Percentiles rank a stretch among this genome's conserved stretches.
These are phyloP conservation scores for Termitomyces sp. DNA, from an alignment of 768 basidiomycete genomes.

Conservation along the genomic window DNA sequence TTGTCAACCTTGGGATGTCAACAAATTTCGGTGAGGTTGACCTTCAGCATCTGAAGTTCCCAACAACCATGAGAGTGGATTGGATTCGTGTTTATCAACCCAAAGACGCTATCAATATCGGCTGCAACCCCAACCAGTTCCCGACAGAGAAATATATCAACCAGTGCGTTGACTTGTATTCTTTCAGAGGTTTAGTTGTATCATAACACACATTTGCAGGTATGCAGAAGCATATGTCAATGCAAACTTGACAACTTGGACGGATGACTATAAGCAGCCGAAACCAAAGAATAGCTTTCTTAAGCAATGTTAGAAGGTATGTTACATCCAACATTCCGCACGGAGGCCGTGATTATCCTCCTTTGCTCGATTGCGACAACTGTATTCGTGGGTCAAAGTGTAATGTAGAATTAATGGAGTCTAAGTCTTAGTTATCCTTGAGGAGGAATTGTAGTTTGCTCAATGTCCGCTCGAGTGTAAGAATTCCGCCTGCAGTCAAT, in stretches of 20 bases:
- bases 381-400: not conserved
- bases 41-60: conserved; percentile 65
- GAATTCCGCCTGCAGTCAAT: conserved; percentile 72
- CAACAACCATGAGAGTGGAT: conserved; percentile 71
- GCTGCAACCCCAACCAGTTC: conserved; percentile 75
- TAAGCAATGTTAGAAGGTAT: conserved; percentile 44
- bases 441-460: conserved; percentile 51
- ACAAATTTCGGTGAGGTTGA: conserved; percentile 71
- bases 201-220: conserved; percentile 19
- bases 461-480: conserved; percentile 73
- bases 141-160: conserved; percentile 85
- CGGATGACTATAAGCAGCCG: conserved; percentile 52
- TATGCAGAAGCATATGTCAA: conserved; percentile 75
- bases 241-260: conserved; percentile 76
- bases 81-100: conserved; percentile 92
- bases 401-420: not conserved
- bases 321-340: not conserved
- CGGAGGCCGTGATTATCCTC: not conserved
- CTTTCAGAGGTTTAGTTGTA: not conserved
- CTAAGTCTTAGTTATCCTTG: conserved; percentile 10
- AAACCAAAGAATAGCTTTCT: conserved; percentile 66
- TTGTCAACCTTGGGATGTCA: conserved; percentile 84
- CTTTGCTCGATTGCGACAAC: not conserved
- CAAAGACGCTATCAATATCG: conserved; percentile 61
- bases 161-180: conserved; percentile 33